Percentiles rank a stretch among this genome's conserved stretches.
Evolutionary conservation across 495 filamentous ascomycete genomes (phyloP).

Genomic region (Penicillium dipodomyicola): DNA sequence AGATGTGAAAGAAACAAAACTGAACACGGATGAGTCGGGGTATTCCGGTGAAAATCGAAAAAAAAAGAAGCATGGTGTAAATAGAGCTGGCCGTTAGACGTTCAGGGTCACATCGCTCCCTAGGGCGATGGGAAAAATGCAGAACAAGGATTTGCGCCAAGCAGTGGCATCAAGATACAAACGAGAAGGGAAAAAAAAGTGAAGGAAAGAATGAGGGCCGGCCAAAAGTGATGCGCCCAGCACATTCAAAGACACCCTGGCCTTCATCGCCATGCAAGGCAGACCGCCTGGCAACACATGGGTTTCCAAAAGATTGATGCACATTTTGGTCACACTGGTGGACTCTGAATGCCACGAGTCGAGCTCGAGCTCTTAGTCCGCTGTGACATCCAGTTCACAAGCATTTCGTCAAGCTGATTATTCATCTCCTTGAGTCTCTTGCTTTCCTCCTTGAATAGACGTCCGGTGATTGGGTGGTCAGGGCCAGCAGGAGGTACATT

Average conservation of each 20-base stretch:
- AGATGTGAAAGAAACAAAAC: constrained; percentile 7
- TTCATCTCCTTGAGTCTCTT: constrained; percentile 77
- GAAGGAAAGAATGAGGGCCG: constrained; percentile 14
- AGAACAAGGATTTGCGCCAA: constrained; percentile 12
- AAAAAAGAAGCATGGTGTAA: constrained; percentile 16
- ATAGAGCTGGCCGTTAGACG: constrained; percentile 17
- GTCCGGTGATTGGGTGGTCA: constrained; percentile 80
- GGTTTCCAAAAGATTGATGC: constrained; percentile 2
- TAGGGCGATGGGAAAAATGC: constrained; percentile 9
- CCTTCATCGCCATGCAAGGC: constrained; percentile 8
- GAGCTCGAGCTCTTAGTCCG: constrained; percentile 38
- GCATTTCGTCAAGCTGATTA: constrained; percentile 78
- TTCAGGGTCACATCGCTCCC: constrained; percentile 13
- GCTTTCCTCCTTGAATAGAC: constrained; percentile 81
- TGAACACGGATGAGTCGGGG: constrained; percentile 28
- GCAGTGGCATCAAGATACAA: constrained; percentile 11
- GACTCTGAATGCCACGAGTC: constrained; percentile 17
- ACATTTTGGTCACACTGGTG: constrained; percentile 19
- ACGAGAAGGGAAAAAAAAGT: constrained; percentile 5
- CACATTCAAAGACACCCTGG: constrained; percentile 16
- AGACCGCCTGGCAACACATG: constrained; percentile 19
- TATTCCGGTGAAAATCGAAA: constrained; percentile 25
- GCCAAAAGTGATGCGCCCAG: constrained; percentile 28
- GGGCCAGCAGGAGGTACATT: constrained; percentile 70
- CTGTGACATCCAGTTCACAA: constrained; percentile 75